phyloP scores from a whole-genome alignment of 164 flowering plant species.

The Cinnamomum micranthum region DNA sequence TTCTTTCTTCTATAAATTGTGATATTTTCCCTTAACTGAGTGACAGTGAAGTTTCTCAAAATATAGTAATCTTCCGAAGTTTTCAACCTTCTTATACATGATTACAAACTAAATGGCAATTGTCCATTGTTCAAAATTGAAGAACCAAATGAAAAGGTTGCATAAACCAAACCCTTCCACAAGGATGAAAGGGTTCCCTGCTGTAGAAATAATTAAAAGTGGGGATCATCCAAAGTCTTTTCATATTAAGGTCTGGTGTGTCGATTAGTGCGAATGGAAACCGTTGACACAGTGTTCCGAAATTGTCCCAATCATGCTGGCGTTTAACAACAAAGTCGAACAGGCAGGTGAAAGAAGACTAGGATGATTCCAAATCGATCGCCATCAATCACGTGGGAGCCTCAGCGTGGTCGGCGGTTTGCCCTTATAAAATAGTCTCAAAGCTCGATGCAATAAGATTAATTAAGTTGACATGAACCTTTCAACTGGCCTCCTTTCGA shows the following conservation, averaged over 20 bases:
- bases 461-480: constrained; percentile 24
- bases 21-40: too few species aligned
- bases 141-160: not conserved
- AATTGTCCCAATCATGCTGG: not conserved
- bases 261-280: constrained; percentile 13
- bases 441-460: constrained; percentile 29
- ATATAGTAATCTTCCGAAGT: too few species aligned
- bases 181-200: not conserved
- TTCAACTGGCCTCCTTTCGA: constrained; percentile 28
- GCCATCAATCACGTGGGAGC: constrained; percentile 54
- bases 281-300: constrained; percentile 29
- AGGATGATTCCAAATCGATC: constrained; percentile 6
- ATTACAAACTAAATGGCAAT: not conserved
- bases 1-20: too few species aligned
- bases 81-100: not conserved
- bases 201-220: not conserved
- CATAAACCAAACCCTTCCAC: too few species aligned
- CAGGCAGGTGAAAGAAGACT: constrained; percentile 23
- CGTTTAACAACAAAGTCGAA: not conserved
- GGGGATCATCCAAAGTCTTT: not conserved
- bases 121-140: not conserved
- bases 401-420: constrained; percentile 52
- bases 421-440: constrained; percentile 23
- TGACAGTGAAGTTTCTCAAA: too few species aligned
- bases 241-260: not conserved